Evolutionary conservation across 2,329 filamentous ascomycete species (phyloP), one percentile per base, ranked within the genome.

Genomic region (Clonostachys byssicola): DNA sequence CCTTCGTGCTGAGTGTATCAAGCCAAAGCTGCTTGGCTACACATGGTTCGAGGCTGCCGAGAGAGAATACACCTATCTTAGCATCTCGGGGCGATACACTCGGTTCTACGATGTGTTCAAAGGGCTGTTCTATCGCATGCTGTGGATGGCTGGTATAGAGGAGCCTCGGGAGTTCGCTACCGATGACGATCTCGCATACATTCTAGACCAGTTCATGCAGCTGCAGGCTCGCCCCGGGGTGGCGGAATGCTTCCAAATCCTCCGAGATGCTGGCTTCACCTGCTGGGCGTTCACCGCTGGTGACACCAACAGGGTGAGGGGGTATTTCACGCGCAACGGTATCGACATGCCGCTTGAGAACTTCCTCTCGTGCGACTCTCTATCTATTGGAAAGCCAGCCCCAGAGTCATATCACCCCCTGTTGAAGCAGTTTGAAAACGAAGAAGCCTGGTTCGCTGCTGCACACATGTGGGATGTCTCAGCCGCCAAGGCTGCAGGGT

Each of bases 381-480:
- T 61, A 12, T 68, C 71, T 1, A 60, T 78, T n/a, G 73, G 70
- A 1, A 81, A 80, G 58, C 78, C 78, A 1, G 71, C 68, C 1
- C 59, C 71, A 5, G 66, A 56, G 20, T 71, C 74, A 0, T 81
- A 81, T 52, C 55, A 59, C 50, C 63, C 67, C 2, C 57, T 75
- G 6, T 58, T 74, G 34, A 64, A 66, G 16, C 60, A 56, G 44
- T 70, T 80, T 48, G 66, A 53, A 1, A 53, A 54, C 1, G 60
- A 63, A 0, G 62, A 72, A 49, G 69, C 68, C 42, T 81, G 77
- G 77, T 81, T 81, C 56, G 78, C 75, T 1, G 78, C 79, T 1
- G 78, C 77, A 18, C 79, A 82, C 60, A 75, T 77, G 68, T 82
- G 78, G 79, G 78, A 83, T 63, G 77, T 78, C 2, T 68, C 69